These are phyloP conservation scores for Solanum bulbocastanum DNA, from an alignment of 257 asterid species.

Conservation along the genomic window DNA sequence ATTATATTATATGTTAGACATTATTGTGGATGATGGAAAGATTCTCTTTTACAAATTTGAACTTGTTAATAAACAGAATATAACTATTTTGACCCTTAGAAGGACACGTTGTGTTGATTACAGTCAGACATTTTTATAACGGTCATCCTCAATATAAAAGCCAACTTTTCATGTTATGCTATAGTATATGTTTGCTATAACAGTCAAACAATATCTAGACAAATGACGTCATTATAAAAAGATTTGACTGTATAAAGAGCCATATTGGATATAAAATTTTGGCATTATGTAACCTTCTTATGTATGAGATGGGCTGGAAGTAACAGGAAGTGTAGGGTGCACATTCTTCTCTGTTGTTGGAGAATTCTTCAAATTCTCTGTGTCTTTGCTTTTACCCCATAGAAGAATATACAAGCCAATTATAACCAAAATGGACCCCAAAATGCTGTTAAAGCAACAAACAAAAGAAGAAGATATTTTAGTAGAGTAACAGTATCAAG, in stretches of 20 bases:
- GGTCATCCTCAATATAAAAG: not conserved
- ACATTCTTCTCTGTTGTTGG: conserved; percentile 8
- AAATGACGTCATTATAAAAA: not conserved
- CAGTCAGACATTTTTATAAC: not conserved
- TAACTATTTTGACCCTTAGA: not conserved
- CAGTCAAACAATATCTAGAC: not conserved
- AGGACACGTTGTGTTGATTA: not conserved
- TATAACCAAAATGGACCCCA: conserved; percentile 56
- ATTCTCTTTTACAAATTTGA: not conserved
- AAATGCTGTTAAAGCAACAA: conserved; percentile 31
- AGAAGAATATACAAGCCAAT: conserved; percentile 59
- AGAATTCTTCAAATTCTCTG: conserved; percentile 7
- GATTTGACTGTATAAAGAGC: not conserved
- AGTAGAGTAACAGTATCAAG: not conserved
- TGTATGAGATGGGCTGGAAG: not conserved
- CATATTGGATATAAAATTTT: not conserved
- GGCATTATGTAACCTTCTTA: not conserved
- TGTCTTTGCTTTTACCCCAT: conserved; percentile 69
- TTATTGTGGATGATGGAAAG: not conserved
- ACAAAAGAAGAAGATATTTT: not conserved
- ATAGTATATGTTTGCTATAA: not conserved
- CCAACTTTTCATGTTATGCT: not conserved
- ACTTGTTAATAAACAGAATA: not conserved
- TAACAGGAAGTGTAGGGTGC: not conserved
- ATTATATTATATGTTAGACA: not conserved